Evolutionary conservation across 1,284 basidiomycete genomes (phyloP), one percentile per base, ranked within the genome.

Genomic region (Cryptococcus neoformans): DNA sequence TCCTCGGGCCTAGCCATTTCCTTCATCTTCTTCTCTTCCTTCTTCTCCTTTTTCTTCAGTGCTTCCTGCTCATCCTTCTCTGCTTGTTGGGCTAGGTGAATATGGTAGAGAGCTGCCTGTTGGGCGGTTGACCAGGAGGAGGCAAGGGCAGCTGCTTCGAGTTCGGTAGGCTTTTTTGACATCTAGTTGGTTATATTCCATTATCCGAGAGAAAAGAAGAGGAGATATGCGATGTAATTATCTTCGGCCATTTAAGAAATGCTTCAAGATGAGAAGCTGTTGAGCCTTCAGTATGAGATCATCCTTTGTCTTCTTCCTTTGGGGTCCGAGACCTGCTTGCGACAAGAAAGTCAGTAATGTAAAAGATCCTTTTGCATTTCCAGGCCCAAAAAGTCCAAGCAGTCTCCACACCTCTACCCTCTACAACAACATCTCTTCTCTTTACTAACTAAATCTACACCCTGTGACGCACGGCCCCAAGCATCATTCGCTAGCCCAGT

Each of bases 51-150:
- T 21, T 21, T 21, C 40, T 58, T 49, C 21, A 62, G 53, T 34
- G 52, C 55, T 50, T 56, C 56, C 44, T 54, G 49, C 28, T 62
- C 56, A 37, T 60, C 56, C 48, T 54, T 53, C 36, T 59, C 57
- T 4, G 47, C 53, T 36, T 55, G 53, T 17, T 57, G 53, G 1
- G 57, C 57, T 8, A 56, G 38, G 12, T 62, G 49, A 7, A 54
- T 55, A 40, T 63, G 47, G 36, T 57, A 56, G 35, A 63, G 34
- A 4, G 61, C 61, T 4, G 61, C 61, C 51, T 63, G 61, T 16
- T 54, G 52, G n/a, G 55, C 53, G 2, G 55, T 55, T 11, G 52
- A 57, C 56, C 58, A 63, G 14, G 35, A 46, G 6, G 48, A 17
- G 7, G 58, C 53, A 4, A 60, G 49, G 12, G 58, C 58, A 6